Evolutionary conservation across 805 yeast genomes (phyloP).

Genomic region (Barnettozyma siamensis): DNA sequence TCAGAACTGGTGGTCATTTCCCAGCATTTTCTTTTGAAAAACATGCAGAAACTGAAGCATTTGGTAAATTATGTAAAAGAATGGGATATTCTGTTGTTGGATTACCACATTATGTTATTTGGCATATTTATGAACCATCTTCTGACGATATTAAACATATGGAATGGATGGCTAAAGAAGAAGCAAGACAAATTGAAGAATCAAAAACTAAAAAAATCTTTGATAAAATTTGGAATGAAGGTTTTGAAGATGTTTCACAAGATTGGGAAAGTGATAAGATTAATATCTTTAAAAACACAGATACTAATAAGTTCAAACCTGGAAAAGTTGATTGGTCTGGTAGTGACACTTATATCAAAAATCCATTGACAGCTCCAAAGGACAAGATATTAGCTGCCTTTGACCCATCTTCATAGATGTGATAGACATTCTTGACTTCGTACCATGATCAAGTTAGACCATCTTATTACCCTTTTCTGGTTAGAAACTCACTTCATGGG

Average conservation of each 20-base stretch:
- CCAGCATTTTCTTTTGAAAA: slow-evolving; percentile 95
- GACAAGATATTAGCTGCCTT: slow-evolving; percentile 27
- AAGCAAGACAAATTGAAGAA: slow-evolving; percentile 58
- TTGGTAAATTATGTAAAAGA: slow-evolving; percentile 81
- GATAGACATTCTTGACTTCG: background rate
- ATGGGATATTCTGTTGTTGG: slow-evolving; percentile 92
- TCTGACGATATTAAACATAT: slow-evolving; percentile 82
- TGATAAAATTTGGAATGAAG: slow-evolving; percentile 68
- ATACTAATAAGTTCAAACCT: slow-evolving; percentile 42
- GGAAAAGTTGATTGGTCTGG: slow-evolving; percentile 71
- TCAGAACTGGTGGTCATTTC: slow-evolving; percentile 87
- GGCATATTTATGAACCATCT: slow-evolving; percentile 97
- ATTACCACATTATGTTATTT: slow-evolving; percentile 88
- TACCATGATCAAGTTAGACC: no score
- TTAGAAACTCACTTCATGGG: no score
- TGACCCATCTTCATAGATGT: slow-evolving; percentile 20
- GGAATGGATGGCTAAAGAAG: slow-evolving; percentile 90
- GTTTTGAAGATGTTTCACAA: slow-evolving; percentile 69
- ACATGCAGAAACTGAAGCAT: slow-evolving; percentile 98
- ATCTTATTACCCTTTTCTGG: no score
- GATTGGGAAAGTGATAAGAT: slow-evolving; percentile 73
- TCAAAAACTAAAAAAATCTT: slow-evolving; percentile 58
- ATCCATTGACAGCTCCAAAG: slow-evolving; percentile 19
- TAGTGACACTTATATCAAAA: slow-evolving; percentile 33
- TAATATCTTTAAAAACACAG: slow-evolving; percentile 73